These are phyloP conservation scores for Andrographis paniculata DNA, from an alignment of 305 asterid genomes.

Conservation along the genomic window DNA sequence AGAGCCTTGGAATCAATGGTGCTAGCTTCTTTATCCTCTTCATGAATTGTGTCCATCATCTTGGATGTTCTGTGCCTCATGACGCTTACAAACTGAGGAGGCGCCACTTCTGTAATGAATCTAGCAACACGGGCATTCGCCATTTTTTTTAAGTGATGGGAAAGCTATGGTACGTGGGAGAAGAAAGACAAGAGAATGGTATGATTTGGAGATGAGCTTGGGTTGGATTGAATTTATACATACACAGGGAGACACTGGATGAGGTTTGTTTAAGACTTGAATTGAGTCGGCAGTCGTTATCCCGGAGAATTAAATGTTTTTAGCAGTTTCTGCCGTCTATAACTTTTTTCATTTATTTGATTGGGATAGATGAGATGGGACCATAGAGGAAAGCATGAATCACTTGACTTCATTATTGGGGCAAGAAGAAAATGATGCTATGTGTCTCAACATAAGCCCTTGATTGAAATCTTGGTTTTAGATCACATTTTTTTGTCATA, in stretches of 20 bases:
- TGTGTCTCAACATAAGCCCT: neutral
- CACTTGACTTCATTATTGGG: neutral
- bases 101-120: neutral
- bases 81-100: neutral
- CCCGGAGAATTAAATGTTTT: conserved; percentile 17
- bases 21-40: neutral
- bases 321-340: conserved; percentile 31
- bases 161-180: neutral
- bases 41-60: neutral
- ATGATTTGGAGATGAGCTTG: too few relatives aligned
- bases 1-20: too few relatives aligned
- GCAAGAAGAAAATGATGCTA: neutral
- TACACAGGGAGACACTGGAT: neutral
- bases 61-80: neutral
- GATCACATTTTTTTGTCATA: too few relatives aligned
- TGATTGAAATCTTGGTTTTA: too few relatives aligned
- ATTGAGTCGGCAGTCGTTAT: conserved; percentile 20
- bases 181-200: too few relatives aligned
- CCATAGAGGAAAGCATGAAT: neutral
- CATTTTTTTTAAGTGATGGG: neutral
- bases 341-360: too few relatives aligned
- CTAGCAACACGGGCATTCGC: neutral
- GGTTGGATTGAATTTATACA: neutral
- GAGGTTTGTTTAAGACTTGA: conserved; percentile 20
- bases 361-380: too few relatives aligned